Evolutionary conservation across 768 basidiomycete genomes (phyloP).

Genomic region (Xerocomus brunneocitrinus): DNA sequence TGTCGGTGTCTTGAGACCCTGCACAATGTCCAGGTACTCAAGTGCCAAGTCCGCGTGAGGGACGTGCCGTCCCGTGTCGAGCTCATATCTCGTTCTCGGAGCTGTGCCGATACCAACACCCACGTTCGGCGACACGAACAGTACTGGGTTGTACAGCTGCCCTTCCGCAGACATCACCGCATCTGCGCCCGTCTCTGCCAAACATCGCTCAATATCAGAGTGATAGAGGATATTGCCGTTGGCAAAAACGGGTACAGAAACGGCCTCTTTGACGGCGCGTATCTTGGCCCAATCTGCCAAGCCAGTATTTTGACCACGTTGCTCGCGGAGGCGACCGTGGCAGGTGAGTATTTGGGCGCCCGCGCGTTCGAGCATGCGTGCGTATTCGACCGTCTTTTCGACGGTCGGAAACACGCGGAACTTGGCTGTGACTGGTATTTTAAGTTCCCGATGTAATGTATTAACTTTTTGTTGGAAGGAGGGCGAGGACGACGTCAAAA

Average conservation of each 20-base stretch:
- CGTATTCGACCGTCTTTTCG: conserved; percentile 89
- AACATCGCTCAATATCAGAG: conserved; percentile 74
- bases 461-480: conserved; percentile 52
- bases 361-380: conserved; percentile 90
- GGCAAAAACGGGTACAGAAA: conserved; percentile 90
- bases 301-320: conserved; percentile 83
- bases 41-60: conserved; percentile 65
- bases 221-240: conserved; percentile 94
- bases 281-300: conserved; percentile 90
- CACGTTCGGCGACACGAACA: conserved; percentile 48
- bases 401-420: conserved; percentile 86
- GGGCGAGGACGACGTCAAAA: background rate
- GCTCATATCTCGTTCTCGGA: conserved; percentile 12
- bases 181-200: conserved; percentile 82
- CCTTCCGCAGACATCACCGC: conserved; percentile 96
- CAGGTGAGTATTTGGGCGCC: conserved; percentile 95
- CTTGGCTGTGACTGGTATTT: conserved; percentile 94
- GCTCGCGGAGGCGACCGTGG: conserved; percentile 88
- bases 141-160: conserved; percentile 85
- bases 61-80: conserved; percentile 46
- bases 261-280: conserved; percentile 82
- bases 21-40: conserved; percentile 83
- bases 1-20: conserved; percentile 57
- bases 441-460: conserved; percentile 75
- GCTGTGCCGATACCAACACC: conserved; percentile 6